Evolutionary conservation across 805 yeast species (phyloP).

Genomic region (Priceomyces carsonii): DNA sequence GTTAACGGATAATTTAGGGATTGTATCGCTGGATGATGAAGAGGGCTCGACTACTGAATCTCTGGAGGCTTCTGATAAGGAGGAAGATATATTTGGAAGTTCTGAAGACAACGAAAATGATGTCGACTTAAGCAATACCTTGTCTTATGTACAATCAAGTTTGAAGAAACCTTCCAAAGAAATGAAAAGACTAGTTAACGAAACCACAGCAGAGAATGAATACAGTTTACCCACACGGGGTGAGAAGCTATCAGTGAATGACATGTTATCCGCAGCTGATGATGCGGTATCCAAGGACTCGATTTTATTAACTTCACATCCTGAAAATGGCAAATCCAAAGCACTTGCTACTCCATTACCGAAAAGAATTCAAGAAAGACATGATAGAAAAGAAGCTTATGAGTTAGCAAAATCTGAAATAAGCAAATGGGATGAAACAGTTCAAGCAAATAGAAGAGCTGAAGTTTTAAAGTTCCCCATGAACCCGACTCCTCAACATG

Average conservation of each 20-base stretch:
- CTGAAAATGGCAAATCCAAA: conserved; percentile 33
- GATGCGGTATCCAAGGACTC: conserved; percentile 49
- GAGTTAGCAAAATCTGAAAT: conserved; percentile 86
- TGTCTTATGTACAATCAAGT: conserved; percentile 38
- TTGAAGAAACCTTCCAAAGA: conserved; percentile 34
- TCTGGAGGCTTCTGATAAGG: conserved; percentile 25
- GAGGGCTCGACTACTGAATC: conserved; percentile 19
- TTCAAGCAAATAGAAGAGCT: conserved; percentile 75
- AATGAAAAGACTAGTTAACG: conserved; percentile 51
- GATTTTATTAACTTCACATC: conserved; percentile 45
- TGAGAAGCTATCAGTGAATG: conserved; percentile 61
- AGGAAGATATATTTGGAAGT: conserved; percentile 29
- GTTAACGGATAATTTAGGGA: conserved; percentile 31
- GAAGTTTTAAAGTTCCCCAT: conserved; percentile 82
- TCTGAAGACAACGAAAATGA: conserved; percentile 50
- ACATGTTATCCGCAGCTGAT: conserved; percentile 71
- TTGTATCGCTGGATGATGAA: conserved; percentile 19
- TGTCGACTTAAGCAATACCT: conserved; percentile 51
- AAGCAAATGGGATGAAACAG: conserved; percentile 83
- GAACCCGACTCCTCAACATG: conserved; percentile 47
- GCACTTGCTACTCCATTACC: conserved; percentile 83
- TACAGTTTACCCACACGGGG: conserved; percentile 64
- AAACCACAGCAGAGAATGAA: conserved; percentile 66
- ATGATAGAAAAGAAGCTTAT: conserved; percentile 87
- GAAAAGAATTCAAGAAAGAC: conserved; percentile 77